Conservation (phyloP, 2,329 filamentous ascomycete species). For the Apiospora hydei region DNA sequence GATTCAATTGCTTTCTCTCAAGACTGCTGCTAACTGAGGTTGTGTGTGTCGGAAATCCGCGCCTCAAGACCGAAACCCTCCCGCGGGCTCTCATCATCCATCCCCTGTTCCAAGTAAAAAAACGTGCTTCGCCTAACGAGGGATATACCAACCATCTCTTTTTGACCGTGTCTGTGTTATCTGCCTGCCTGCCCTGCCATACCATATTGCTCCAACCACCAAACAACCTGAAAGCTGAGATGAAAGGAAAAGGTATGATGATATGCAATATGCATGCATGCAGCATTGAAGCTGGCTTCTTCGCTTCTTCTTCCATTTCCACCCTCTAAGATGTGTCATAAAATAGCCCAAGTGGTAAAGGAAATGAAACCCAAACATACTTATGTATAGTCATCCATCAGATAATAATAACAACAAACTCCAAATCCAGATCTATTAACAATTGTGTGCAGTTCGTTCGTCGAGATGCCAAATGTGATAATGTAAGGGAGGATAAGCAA, state of each 20-base stretch:
- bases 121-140: background rate
- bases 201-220: background rate
- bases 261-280: conserved; percentile 4
- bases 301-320: background rate
- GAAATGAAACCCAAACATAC: background rate
- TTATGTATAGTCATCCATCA: background rate
- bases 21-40: conserved; percentile 12
- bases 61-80: background rate
- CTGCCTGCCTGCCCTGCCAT: background rate
- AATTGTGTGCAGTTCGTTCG: background rate
- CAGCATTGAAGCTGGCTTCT: conserved; percentile 13
- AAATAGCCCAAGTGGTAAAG: background rate
- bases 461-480: background rate
- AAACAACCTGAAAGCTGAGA: background rate
- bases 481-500: background rate
- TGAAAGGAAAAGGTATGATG: background rate
- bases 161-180: background rate
- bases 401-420: background rate
- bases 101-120: background rate
- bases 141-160: background rate
- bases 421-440: conserved; percentile 19
- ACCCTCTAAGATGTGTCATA: conserved; percentile 4
- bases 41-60: background rate
- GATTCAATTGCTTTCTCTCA: background rate
- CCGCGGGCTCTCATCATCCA: background rate